Conservation (phyloP, 352 stramenopile genomes). For the Plasmopara muralis region DNA sequence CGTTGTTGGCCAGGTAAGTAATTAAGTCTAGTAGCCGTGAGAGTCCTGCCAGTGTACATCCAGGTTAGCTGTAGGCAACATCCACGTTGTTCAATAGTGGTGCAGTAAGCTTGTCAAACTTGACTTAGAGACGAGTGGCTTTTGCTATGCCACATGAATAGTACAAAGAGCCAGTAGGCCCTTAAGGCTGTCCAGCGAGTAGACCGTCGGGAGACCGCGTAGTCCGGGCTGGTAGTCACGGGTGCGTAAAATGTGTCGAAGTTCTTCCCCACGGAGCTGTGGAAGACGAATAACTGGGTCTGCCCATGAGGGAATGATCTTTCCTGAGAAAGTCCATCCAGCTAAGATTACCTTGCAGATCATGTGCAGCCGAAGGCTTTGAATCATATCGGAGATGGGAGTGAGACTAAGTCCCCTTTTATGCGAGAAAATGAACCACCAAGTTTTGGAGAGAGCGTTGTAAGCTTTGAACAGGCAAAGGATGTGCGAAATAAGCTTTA, state of each 20-base stretch:
- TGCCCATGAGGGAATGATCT: not conserved
- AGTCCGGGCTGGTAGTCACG: not conserved
- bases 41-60: not conserved
- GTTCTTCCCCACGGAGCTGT: not conserved
- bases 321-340: not conserved
- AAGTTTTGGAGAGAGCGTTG: not conserved
- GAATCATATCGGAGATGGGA: not conserved
- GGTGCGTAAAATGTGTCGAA: conserved; percentile 1
- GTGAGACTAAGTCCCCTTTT: not conserved
- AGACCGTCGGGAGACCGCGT: too few species aligned
- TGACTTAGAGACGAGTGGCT: not conserved
- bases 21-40: not conserved
- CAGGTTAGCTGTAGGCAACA: not conserved
- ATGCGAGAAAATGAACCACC: not conserved
- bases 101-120: not conserved
- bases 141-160: not conserved
- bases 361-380: not conserved
- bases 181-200: not conserved
- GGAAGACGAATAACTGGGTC: not conserved
- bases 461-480: not conserved
- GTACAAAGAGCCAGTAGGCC: not conserved
- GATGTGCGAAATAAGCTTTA: not conserved
- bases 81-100: not conserved
- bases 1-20: not conserved
- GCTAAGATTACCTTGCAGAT: not conserved